Evolutionary conservation across 177 flowering plant genomes (phyloP).

Genomic region (Tripterygium wilfordii): DNA sequence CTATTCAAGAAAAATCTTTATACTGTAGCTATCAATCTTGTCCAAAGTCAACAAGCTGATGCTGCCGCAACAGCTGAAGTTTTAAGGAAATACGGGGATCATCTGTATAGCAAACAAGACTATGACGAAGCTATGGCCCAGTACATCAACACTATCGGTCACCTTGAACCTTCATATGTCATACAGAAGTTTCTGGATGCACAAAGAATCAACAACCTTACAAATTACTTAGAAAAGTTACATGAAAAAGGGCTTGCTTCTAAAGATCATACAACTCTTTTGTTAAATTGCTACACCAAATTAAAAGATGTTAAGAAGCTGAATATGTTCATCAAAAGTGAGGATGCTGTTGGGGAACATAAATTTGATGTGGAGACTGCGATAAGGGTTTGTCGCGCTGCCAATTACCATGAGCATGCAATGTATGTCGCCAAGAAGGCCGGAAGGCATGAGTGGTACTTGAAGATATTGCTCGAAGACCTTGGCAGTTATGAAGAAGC

Average conservation of each 20-base stretch:
- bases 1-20: constrained; percentile 96
- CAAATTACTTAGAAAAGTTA: constrained; percentile 92
- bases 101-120: constrained; percentile 87
- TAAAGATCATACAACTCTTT: constrained; percentile 95
- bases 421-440: constrained; percentile 99
- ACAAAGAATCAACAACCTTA: constrained; percentile 91
- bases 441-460: constrained; percentile 90
- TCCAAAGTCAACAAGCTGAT: constrained; percentile 97
- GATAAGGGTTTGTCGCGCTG: constrained; percentile 95
- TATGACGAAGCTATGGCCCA: constrained; percentile 98
- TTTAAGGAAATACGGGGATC: constrained; percentile 92
- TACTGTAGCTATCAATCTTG: constrained; percentile 96
- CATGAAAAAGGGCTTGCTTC: constrained; percentile 96
- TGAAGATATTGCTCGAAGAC: constrained; percentile 96
- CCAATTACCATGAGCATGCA: constrained; percentile 98
- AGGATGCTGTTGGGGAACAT: constrained; percentile 80
- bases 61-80: constrained; percentile 98
- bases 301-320: constrained; percentile 91
- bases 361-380: constrained; percentile 98
- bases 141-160: constrained; percentile 86
- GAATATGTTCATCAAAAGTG: constrained; percentile 78
- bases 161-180: constrained; percentile 96
- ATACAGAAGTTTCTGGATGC: constrained; percentile 99
- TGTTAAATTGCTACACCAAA: constrained; percentile 93
- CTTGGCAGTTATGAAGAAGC: constrained; percentile 89